Evolutionary conservation across 2,329 filamentous ascomycete genomes (phyloP).

Genomic region (Gaeumannomyces tritici): DNA sequence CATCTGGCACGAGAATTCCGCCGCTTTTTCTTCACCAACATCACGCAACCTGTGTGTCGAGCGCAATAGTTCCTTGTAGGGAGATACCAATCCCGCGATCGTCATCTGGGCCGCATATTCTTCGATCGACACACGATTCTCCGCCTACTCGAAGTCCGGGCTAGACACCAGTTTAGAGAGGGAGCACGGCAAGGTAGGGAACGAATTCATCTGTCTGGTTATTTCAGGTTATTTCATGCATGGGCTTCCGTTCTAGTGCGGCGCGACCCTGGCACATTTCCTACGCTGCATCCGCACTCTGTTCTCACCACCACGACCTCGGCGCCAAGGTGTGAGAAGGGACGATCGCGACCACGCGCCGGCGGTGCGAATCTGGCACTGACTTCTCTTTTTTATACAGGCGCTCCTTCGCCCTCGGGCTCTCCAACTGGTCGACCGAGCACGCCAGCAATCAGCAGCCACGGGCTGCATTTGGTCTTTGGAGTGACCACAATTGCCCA

Average conservation of each 20-base stretch:
- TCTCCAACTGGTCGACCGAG: background rate
- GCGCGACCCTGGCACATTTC: too few relatives aligned
- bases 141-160: constrained; percentile 12
- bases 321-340: too few relatives aligned
- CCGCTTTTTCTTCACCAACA: background rate
- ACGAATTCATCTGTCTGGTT: background rate
- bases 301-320: too few relatives aligned
- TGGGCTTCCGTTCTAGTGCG: too few relatives aligned
- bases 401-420: too few relatives aligned
- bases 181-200: background rate
- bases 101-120: too few relatives aligned
- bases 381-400: background rate
- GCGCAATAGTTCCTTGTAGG: background rate
- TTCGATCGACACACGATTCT: too few relatives aligned
- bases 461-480: background rate
- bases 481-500: background rate
- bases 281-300: too few relatives aligned
- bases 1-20: background rate
- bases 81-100: too few relatives aligned
- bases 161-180: constrained; percentile 6
- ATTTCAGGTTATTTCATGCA: too few relatives aligned
- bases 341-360: background rate
- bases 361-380: background rate
- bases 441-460: background rate
- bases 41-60: background rate